Percentiles rank a stretch among this genome's conserved stretches.
Conservation (phyloP, 345 rosid genomes). For the Stellera chamaejasme region DNA sequence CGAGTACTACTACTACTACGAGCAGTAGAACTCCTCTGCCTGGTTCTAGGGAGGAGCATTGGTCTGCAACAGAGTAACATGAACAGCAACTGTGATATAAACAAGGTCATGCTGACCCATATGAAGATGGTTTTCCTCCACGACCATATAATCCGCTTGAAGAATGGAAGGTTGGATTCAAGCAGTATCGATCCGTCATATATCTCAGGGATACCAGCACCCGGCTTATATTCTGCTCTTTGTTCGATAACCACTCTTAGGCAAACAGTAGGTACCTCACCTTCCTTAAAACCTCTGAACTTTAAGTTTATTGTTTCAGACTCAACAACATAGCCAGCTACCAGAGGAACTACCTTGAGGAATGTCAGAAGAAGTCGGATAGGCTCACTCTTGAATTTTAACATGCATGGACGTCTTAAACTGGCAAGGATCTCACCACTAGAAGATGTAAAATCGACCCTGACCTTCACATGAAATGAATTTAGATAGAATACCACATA, state of each 20-base stretch:
- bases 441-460: slow-evolving; percentile 56
- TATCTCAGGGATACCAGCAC: slow-evolving; percentile 78
- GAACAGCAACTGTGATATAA: slow-evolving; percentile 34
- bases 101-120: slow-evolving; percentile 43
- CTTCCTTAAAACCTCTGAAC: slow-evolving; percentile 51
- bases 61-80: slow-evolving; percentile 46
- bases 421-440: slow-evolving; percentile 53
- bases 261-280: slow-evolving; percentile 58
- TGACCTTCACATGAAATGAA: slow-evolving; percentile 44
- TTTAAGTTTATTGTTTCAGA: slow-evolving; percentile 56
- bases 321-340: slow-evolving; percentile 71
- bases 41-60: slow-evolving; percentile 46
- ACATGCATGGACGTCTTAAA: slow-evolving; percentile 64
- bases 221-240: slow-evolving; percentile 54
- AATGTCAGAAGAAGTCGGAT: slow-evolving; percentile 51
- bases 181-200: slow-evolving; percentile 55
- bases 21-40: slow-evolving; percentile 22
- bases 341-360: slow-evolving; percentile 58
- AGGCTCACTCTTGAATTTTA: slow-evolving; percentile 68
- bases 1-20: slow-evolving; percentile 11
- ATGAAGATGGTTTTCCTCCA: slow-evolving; percentile 68
- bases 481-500: neutral
- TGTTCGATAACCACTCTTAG: slow-evolving; percentile 50
- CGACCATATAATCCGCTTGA: slow-evolving; percentile 47
- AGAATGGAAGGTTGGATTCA: slow-evolving; percentile 47